phyloP scores from a whole-genome alignment of 2,329 filamentous ascomycete species.

The Byssoonygena ceratinophila region DNA sequence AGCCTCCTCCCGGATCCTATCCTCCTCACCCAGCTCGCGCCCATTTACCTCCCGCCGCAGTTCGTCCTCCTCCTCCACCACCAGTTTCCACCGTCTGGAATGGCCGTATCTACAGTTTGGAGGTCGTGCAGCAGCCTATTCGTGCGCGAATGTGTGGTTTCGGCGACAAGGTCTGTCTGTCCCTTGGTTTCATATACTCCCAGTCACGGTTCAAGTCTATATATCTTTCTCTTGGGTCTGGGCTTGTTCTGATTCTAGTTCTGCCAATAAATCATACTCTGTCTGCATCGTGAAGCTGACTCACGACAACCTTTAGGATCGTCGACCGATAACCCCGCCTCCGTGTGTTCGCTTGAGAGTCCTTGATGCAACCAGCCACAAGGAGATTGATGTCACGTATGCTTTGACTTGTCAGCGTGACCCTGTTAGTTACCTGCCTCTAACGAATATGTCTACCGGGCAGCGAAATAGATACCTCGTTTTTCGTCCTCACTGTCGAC shows the following conservation, averaged over 20 bases:
- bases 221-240: too few relatives aligned
- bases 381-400: conserved; percentile 76
- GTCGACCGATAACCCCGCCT: conserved; percentile 87
- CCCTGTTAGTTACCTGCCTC: neutral
- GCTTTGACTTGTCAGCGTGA: conserved; percentile 21
- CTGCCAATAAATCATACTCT: too few relatives aligned
- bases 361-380: conserved; percentile 59
- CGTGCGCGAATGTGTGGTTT: conserved; percentile 98
- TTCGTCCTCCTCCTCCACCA: conserved; percentile 24
- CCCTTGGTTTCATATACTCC: neutral
- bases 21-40: conserved; percentile 23
- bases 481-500: conserved; percentile 59
- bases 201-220: too few relatives aligned
- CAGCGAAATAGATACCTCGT: conserved; percentile 58
- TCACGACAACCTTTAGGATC: conserved; percentile 60
- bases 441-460: neutral
- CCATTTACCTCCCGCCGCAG: conserved; percentile 24
- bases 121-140: conserved; percentile 81
- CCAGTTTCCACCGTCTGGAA: conserved; percentile 34
- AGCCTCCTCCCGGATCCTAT: neutral
- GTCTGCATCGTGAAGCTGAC: too few relatives aligned
- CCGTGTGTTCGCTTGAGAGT: conserved; percentile 81
- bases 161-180: conserved; percentile 70
- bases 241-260: too few relatives aligned
- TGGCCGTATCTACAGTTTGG: conserved; percentile 48